A percentile compares a stretch with the other conserved stretches of the same genome.
Evolutionary conservation across 345 rosid genomes (phyloP).

Genomic region (Rhodamnia rubescens): DNA sequence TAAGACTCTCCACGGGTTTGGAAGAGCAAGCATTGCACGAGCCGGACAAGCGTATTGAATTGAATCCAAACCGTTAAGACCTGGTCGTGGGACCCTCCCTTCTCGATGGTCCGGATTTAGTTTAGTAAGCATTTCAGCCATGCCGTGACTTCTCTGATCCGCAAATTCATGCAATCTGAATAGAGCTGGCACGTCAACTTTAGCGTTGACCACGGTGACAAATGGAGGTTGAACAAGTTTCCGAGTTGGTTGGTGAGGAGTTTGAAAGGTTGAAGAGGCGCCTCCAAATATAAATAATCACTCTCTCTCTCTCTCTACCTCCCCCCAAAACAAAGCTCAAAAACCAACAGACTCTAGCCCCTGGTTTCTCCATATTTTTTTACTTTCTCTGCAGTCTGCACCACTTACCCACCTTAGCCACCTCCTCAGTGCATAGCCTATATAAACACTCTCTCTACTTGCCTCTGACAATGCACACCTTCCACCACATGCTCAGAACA

Average conservation of each 20-base stretch:
- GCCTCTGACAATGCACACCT: fast-evolving
- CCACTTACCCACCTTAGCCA: background rate
- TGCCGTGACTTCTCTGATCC: background rate
- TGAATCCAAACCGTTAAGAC: too few species aligned
- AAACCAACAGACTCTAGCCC: conserved; percentile 28
- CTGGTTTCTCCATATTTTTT: conserved; percentile 10
- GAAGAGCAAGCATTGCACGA: too few species aligned
- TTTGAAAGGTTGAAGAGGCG: background rate
- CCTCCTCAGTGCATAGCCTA: background rate
- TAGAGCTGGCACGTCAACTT: background rate
- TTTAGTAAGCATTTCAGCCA: background rate
- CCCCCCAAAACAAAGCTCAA: background rate
- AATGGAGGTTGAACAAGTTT: background rate
- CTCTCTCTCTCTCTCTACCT: background rate
- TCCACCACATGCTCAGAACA: background rate
- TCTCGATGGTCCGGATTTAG: background rate
- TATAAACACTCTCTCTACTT: background rate
- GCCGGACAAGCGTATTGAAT: too few species aligned
- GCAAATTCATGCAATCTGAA: background rate
- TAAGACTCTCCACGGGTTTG: too few species aligned
- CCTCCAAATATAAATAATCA: background rate
- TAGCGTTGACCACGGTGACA: background rate
- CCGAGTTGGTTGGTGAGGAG: conserved; percentile 1
- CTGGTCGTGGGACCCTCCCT: too few species aligned
- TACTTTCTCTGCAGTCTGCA: background rate